Evolutionary conservation across 768 basidiomycete genomes (phyloP).

Genomic region (Trametes cinnabarina): DNA sequence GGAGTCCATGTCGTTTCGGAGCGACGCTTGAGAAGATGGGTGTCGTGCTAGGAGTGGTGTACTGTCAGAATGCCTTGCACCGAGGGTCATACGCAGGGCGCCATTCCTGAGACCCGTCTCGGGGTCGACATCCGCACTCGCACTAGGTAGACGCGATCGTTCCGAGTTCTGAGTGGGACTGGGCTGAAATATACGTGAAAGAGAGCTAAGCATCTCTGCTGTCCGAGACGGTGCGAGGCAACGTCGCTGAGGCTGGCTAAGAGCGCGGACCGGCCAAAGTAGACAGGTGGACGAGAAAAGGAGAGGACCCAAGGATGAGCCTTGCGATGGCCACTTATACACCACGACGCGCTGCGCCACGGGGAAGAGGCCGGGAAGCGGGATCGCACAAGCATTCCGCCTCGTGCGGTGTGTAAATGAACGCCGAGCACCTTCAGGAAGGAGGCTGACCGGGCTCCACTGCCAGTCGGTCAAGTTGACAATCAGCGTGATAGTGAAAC

Average conservation of each 20-base stretch:
- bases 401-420: constrained; percentile 14
- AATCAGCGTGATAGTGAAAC: neutral
- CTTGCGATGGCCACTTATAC: constrained; percentile 6
- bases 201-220: constrained; percentile 16
- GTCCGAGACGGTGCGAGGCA: neutral
- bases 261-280: neutral
- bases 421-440: constrained; percentile 3
- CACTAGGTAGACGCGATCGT: neutral
- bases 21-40: constrained; percentile 1
- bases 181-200: constrained; percentile 19
- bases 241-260: neutral
- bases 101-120: neutral
- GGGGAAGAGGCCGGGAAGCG: constrained; percentile 11
- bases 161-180: constrained; percentile 3
- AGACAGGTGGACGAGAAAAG: neutral
- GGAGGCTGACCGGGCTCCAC: neutral
- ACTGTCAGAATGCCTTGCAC: constrained; percentile 7
- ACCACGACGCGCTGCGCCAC: constrained; percentile 4
- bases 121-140: neutral
- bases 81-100: neutral
- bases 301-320: neutral
- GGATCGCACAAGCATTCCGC: constrained; percentile 1
- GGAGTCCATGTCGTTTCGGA: neutral
- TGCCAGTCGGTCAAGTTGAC: neutral
- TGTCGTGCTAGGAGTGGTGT: constrained; percentile 12